Conservation (phyloP, 768 basidiomycete species). For the Suillus brevipes region DNA sequence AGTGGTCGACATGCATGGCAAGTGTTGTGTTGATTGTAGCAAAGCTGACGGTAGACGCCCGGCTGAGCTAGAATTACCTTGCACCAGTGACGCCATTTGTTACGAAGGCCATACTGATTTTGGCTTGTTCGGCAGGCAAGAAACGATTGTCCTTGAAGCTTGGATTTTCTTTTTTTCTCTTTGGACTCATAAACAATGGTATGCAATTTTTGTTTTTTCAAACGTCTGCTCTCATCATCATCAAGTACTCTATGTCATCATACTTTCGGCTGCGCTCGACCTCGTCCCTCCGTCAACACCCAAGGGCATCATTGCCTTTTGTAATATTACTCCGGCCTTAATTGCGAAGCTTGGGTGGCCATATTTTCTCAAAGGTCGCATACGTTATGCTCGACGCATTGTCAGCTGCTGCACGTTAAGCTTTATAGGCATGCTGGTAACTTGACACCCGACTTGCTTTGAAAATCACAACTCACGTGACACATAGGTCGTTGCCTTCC, state of each 20-base stretch:
- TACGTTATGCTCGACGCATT: conserved; percentile 77
- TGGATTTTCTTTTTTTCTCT: conserved; percentile 78
- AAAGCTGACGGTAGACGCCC: conserved; percentile 17
- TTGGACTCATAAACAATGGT: conserved; percentile 94
- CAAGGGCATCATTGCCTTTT: conserved; percentile 92
- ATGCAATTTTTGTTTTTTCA: conserved; percentile 6
- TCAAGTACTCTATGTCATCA: conserved; percentile 91
- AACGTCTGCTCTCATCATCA: not conserved
- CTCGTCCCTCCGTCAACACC: conserved; percentile 90
- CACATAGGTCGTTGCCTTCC: conserved; percentile 72
- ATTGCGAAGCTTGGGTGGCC: conserved; percentile 92
- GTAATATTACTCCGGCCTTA: conserved; percentile 89
- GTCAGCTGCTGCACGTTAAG: conserved; percentile 74
- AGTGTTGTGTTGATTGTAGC: conserved; percentile 28
- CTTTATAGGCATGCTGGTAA: conserved; percentile 83
- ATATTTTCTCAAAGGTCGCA: conserved; percentile 81
- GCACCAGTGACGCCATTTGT: conserved; percentile 23
- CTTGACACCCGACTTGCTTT: conserved; percentile 27
- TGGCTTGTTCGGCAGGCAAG: conserved; percentile 16
- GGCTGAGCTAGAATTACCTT: conserved; percentile 9
- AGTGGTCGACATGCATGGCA: not conserved
- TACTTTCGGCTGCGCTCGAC: conserved; percentile 93
- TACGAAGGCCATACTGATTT: conserved; percentile 20
- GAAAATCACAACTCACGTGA: not conserved
- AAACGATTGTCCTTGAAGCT: conserved; percentile 37